Percentiles rank a stretch among this genome's conserved stretches.
Conservation (phyloP, 179 eudicot species). For the Silene vulgaris region DNA sequence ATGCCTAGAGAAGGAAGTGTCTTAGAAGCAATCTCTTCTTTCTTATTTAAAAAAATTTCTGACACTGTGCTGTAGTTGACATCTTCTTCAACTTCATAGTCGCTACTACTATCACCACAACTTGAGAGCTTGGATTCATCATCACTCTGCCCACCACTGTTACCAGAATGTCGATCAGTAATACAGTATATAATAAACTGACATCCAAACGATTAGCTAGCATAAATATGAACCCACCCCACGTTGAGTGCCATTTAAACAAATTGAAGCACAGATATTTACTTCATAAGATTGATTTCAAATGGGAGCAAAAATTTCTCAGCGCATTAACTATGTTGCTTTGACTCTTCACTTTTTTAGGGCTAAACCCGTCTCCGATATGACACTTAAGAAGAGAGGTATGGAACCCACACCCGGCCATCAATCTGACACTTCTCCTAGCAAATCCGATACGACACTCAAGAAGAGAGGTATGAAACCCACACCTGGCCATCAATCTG, state of each 20-base stretch:
- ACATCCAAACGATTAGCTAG: not conserved
- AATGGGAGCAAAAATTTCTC: not conserved
- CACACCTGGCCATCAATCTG: no score
- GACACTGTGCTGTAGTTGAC: constrained; percentile 5
- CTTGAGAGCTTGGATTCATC: constrained; percentile 17
- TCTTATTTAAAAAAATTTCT: not conserved
- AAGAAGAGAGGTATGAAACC: no score
- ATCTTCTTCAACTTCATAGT: constrained; percentile 26
- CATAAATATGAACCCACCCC: not conserved
- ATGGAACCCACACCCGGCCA: no score
- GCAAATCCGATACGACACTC: no score
- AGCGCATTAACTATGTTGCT: not conserved
- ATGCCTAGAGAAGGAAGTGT: constrained; percentile 14
- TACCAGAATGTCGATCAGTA: constrained; percentile 12
- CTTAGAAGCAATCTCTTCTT: constrained; percentile 4
- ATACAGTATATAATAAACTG: not conserved
- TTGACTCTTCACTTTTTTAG: no score
- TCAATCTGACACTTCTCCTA: no score
- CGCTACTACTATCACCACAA: constrained; percentile 26
- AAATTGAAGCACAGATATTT: not conserved
- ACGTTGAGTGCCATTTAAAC: not conserved
- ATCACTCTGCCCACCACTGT: constrained; percentile 16
- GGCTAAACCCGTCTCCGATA: no score
- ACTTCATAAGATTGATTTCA: not conserved
- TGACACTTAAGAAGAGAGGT: no score